Base-by-base conservation (phyloP, 1,139 yeast species). In the Hyphopichia wangnamkhiaoensis region DNA sequence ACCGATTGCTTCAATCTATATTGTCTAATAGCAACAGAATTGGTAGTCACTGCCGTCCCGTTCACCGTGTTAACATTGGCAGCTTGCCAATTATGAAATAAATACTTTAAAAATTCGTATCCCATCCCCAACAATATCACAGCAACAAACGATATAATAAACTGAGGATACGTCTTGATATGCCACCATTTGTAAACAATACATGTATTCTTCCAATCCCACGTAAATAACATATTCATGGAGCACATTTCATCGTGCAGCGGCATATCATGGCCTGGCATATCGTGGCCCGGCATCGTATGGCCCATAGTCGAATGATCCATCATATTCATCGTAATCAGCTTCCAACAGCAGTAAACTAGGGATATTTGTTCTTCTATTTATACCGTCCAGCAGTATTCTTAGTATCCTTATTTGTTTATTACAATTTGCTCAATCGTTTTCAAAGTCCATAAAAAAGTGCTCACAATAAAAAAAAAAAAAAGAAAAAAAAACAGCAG, bases 161-260 rank as follows among this genome's bases (percentile, higher is more conserved):
- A 75, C 10, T 79, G 82, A 1, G 56, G 33, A n/a, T 61, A 52
- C 1, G 82, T 74, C 35, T 67, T 71, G 36, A 86, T 74, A 49
- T 84, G 91, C 95, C 95, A 86, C 89, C 91, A 84, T 44, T 65
- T 62, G 60, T 83, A 84, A 10, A 86, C 76, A 13, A 86, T 76
- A 56, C 95, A 86, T 12, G 86, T 70, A 56, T 86, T 77, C 37
- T 76, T 68, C 67, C 86, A 82, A 49, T 81, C 79, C 94, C 95
- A 87, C 9, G 91, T 85, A 60, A 86, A 85, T n/a, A 84, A 53
- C 93, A 84, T 86, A 17, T 37, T 33, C 37, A 33, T 28, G 10
- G 35, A 33, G 19, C 35, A 33, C 37, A 20, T 20, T 8, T 26
- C 27, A 10, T 21, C 26, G 6, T 23, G 20, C 9, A 5, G 5